Evolutionary conservation across 805 yeast genomes (phyloP), one percentile per base, ranked within the genome.

Genomic region (Sungouiella blattae): DNA sequence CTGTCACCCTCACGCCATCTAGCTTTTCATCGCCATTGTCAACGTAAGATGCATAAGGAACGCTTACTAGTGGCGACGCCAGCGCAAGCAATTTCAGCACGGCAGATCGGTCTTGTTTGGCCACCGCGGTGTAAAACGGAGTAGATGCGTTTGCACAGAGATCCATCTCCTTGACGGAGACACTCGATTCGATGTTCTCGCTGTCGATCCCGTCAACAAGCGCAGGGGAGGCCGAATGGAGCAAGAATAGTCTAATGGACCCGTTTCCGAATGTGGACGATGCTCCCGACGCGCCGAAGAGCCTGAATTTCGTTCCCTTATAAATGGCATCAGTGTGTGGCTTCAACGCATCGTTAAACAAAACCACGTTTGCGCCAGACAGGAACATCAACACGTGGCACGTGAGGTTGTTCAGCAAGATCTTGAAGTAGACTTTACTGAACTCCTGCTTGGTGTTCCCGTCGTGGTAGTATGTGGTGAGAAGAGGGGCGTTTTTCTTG

Each of bases 181-280:
- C 5, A 16, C 39, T 40, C 5, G 9, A 15, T 2, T 29, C 25
- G 12, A 34, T 15, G 11, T 15, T n/a, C 5, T 45, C 41, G 4
- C 31, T n/a, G 12, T 33, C 41, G n/a, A 57, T 34, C 12, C 47
- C 52, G 34, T 57, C 60, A 4, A 47, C 47, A 6, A 61, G 48
- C 11, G 48, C 29, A 1, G 47, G 42, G n/a, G 53, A 39, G 4
- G 39, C 35, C 5, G 40, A 33, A 5, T 39, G 32, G 40, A 61
- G 37, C 11, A 56, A 50, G 28, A 42, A 51, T 23, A 56, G 33
- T 25, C 52, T 46, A 24, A 59, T 46, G n/a, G 55, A 40, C 1
- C 61, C 60, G 30, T 53, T 58, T 9, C 64, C 64, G 40, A 62
- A 62, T 2, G 66, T 59, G 16, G 67, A 59, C 5, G 63, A 46